Percentiles rank a stretch among this genome's conserved stretches.
Evolutionary conservation across 257 asterid genomes (phyloP).

Genomic region (Solanum arcanum): DNA sequence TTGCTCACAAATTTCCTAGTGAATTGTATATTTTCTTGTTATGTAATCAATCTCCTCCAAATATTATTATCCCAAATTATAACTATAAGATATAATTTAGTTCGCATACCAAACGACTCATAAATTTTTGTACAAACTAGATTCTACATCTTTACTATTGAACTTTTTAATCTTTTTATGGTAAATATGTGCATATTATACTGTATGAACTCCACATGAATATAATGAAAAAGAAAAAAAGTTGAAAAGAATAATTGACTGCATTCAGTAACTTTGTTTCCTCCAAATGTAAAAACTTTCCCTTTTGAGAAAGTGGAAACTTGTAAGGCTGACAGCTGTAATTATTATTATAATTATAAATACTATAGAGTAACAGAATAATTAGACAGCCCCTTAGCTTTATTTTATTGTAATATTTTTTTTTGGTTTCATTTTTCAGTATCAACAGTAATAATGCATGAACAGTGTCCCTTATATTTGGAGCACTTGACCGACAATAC

Average conservation of each 20-base stretch:
- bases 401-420: neutral
- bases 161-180: neutral
- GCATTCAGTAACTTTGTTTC: neutral
- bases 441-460: neutral
- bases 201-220: neutral
- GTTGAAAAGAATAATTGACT: neutral
- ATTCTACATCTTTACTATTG: neutral
- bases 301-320: neutral
- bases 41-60: neutral
- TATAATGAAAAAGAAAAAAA: neutral
- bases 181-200: neutral
- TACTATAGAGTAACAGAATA: neutral
- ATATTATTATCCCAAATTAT: neutral
- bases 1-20: neutral
- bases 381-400: neutral
- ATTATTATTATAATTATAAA: neutral
- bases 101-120: neutral
- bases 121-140: neutral
- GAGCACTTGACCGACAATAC: conserved; percentile 32
- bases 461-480: neutral
- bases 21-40: neutral
- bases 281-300: neutral
- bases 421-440: neutral
- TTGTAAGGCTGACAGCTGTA: neutral
- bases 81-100: neutral